Evolutionary conservation across 345 rosid genomes (phyloP).

Genomic region (Clausena lansium): DNA sequence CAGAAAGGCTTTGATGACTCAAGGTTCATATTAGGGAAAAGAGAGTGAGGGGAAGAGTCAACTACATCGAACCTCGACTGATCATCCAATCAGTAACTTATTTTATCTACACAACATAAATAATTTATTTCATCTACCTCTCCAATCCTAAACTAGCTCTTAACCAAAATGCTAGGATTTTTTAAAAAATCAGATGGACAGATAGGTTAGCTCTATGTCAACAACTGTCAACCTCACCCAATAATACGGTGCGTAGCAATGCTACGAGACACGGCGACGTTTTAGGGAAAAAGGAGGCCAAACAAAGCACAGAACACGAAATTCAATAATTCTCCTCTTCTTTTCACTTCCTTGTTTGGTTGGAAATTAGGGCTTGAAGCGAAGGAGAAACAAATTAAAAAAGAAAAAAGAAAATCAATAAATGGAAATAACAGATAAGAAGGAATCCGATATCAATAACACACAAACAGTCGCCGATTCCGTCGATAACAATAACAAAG

Average conservation of each 20-base stretch:
- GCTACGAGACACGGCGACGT: background rate
- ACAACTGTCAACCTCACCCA: background rate
- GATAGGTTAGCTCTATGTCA: background rate
- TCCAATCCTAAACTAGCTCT: too few species aligned
- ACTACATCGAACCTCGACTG: background rate
- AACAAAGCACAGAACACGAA: background rate
- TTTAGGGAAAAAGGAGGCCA: background rate
- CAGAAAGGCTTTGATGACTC: too few species aligned
- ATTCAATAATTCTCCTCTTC: background rate
- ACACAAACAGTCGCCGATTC: conserved; percentile 18
- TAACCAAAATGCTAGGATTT: too few species aligned
- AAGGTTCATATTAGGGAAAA: too few species aligned
- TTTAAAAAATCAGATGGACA: background rate
- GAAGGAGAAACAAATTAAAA: background rate
- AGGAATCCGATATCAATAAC: conserved; percentile 53
- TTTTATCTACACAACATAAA: too few species aligned
- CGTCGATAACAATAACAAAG: conserved; percentile 25
- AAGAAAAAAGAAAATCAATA: conserved; percentile 9
- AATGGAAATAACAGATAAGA: conserved; percentile 71
- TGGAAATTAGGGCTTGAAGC: conserved; percentile 32
- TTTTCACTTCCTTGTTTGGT: background rate
- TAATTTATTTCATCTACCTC: too few species aligned
- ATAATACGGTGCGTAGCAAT: background rate
- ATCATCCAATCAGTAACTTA: too few species aligned
- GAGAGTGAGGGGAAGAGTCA: too few species aligned